A percentile compares a stretch with the other conserved stretches of the same genome.
These are phyloP conservation scores for Cryptococcus wingfieldii DNA, from an alignment of 1,284 basidiomycete genomes.

Conservation along the genomic window DNA sequence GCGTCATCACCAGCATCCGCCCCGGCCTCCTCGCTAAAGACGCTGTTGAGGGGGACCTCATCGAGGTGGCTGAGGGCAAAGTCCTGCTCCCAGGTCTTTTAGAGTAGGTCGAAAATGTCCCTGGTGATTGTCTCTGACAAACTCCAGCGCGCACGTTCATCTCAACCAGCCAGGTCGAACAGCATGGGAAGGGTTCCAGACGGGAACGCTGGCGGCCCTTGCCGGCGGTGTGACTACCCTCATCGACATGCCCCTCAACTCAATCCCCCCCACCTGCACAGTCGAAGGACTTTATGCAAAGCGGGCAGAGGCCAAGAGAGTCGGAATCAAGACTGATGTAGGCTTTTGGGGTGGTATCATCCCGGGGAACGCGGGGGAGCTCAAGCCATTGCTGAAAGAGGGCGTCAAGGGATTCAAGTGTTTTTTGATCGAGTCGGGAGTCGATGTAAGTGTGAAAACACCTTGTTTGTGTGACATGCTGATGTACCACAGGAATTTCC, in stretches of 20 bases:
- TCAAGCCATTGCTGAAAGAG: slow-evolving; percentile 59
- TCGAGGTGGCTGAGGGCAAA: slow-evolving; percentile 10
- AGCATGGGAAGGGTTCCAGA: slow-evolving; percentile 88
- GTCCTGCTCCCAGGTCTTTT: slow-evolving; percentile 75
- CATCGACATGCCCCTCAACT: slow-evolving; percentile 94
- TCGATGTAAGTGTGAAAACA: slow-evolving; percentile 59
- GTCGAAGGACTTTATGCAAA: slow-evolving; percentile 68
- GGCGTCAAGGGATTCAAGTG: slow-evolving; percentile 94
- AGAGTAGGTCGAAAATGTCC: slow-evolving; percentile 58
- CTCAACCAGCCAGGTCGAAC: slow-evolving; percentile 77
- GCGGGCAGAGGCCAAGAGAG: slow-evolving; percentile 57
- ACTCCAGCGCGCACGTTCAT: slow-evolving; percentile 75
- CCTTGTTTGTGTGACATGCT: background rate
- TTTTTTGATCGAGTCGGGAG: slow-evolving; percentile 88
- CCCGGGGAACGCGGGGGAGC: slow-evolving; percentile 65
- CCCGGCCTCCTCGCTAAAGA: slow-evolving; percentile 9
- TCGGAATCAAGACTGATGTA: slow-evolving; percentile 63
- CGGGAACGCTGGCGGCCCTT: slow-evolving; percentile 79
- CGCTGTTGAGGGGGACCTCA: slow-evolving; percentile 1
- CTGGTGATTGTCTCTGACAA: background rate
- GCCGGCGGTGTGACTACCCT: slow-evolving; percentile 87
- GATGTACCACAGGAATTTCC: slow-evolving; percentile 71
- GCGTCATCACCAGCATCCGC: slow-evolving; percentile 62
- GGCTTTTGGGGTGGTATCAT: slow-evolving; percentile 94
- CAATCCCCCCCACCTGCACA: slow-evolving; percentile 88